Conservation (phyloP, 1,139 yeast genomes). For the Williopsis jadinii region DNA sequence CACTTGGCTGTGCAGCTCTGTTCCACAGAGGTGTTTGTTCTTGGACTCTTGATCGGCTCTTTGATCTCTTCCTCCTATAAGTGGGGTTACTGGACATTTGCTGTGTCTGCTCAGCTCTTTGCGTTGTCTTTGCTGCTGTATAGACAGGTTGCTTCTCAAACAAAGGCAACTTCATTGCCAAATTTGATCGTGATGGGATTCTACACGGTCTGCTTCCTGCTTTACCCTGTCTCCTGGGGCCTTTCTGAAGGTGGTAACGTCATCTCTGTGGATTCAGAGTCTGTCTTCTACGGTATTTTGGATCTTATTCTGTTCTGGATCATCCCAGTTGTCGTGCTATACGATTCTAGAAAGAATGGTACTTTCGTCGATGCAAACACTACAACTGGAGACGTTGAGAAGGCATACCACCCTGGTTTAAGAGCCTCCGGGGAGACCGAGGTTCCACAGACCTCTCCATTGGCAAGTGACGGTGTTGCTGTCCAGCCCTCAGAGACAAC, state of each 20-base stretch:
- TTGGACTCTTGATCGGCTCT: conserved; percentile 44
- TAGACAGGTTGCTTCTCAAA: conserved; percentile 9
- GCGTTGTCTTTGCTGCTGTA: conserved; percentile 26
- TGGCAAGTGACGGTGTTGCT: no score
- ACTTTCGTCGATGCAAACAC: conserved; percentile 5
- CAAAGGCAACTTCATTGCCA: conserved; percentile 6
- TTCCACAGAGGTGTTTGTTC: conserved; percentile 36
- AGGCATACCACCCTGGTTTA: conserved; percentile 10
- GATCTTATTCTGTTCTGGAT: conserved; percentile 42
- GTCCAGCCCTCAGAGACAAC: no score
- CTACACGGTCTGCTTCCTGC: conserved; percentile 33
- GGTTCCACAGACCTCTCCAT: conserved; percentile 3
- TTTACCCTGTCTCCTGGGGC: conserved; percentile 58
- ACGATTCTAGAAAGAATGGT: conserved; percentile 12
- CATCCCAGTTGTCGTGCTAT: conserved; percentile 29
- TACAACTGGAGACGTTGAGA: conserved; percentile 5
- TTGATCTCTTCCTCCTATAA: conserved; percentile 42
- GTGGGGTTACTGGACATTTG: conserved; percentile 48
- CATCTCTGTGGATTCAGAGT: conserved; percentile 60
- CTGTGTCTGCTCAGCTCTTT: conserved; percentile 31
- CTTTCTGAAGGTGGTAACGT: conserved; percentile 62
- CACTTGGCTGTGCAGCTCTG: conserved; percentile 26
- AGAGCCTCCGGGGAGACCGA: conserved; percentile 24
- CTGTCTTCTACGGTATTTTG: conserved; percentile 57
- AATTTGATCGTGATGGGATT: conserved; percentile 20